Base-by-base conservation (phyloP, 2,329 filamentous ascomycete species). In the Pseudophaeomoniella oleicola region DNA sequence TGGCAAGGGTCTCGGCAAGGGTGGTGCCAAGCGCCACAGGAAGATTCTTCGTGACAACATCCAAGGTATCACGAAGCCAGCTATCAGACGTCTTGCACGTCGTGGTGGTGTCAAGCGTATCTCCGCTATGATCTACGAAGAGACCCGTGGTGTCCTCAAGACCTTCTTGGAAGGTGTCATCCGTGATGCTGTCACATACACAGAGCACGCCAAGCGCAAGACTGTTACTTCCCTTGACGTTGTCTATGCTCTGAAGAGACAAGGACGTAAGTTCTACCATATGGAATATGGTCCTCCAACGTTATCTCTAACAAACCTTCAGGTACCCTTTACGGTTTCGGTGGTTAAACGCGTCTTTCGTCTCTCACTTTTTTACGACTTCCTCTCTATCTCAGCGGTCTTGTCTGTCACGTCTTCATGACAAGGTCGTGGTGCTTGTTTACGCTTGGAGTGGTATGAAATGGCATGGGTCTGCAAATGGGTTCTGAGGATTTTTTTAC, bases 21-120 rank as follows among this genome's bases (percentile, higher is more conserved):
- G 87, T 50, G 87, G 87, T 65, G 88, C 88, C 68, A 96, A 94
- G 82, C 87, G 87, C 69, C 87, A 94, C 72, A 80, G 88, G 59
- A 94, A 94, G 83, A 94, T 94, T 73, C 76, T 94, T 66, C 85
- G 87, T 69, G 87, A 94, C 81, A 94, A 94, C 82, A 94, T 94
- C 61, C 87, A 94, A 72, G 87, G 87, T 70, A 94, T 94, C 62
- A 94, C 87, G 59, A 94, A 94, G 82, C 87, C 87, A 55, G 87
- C 87, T 56, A 94, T 94, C 68, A 81, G 87, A 58, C 87, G 87
- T 92, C 86, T 94, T 63, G 87, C 87, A 49, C 87, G 87, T 70
- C 86, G 87, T 90, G 87, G 87, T 67, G 87, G 87, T 87, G 87
- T 94, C 75, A 94, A 94, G 84, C 87, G 87, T 93, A 94, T 94